A percentile compares a stretch with the other conserved stretches of the same genome.
Conservation (phyloP, 306 rosid species). For the Quercus suber region DNA sequence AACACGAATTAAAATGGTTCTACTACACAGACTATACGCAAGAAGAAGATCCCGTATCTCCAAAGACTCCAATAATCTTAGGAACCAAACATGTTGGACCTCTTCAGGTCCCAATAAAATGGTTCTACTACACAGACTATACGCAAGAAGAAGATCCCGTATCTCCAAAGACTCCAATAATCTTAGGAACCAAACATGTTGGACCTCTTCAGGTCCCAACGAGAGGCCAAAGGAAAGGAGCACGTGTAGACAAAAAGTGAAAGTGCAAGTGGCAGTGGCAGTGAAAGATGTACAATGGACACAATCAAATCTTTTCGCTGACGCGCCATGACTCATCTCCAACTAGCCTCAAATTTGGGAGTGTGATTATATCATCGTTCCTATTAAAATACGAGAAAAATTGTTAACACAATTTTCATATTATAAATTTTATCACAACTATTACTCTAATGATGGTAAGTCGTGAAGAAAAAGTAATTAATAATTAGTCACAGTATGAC, state of each 20-base stretch:
- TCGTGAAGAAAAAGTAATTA: too few relatives aligned
- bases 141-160: too few relatives aligned
- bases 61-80: background rate
- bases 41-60: background rate
- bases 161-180: background rate
- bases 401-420: too few relatives aligned
- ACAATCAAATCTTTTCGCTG: background rate
- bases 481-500: too few relatives aligned
- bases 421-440: too few relatives aligned
- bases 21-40: too few relatives aligned
- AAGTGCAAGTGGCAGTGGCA: background rate
- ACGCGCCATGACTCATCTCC: background rate
- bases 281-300: background rate
- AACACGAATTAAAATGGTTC: too few relatives aligned
- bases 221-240: background rate
- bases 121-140: too few relatives aligned
- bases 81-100: background rate
- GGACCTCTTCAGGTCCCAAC: background rate
- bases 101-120: background rate
- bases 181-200: background rate
- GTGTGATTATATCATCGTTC: background rate
- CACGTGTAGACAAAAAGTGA: background rate
- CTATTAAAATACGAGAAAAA: background rate
- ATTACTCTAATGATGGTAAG: fast-evolving
- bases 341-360: slow-evolving; percentile 5